A percentile compares a stretch with the other conserved stretches of the same genome.
These are phyloP conservation scores for Chalciporus chontae DNA, from an alignment of 768 basidiomycete species.

Conservation along the genomic window DNA sequence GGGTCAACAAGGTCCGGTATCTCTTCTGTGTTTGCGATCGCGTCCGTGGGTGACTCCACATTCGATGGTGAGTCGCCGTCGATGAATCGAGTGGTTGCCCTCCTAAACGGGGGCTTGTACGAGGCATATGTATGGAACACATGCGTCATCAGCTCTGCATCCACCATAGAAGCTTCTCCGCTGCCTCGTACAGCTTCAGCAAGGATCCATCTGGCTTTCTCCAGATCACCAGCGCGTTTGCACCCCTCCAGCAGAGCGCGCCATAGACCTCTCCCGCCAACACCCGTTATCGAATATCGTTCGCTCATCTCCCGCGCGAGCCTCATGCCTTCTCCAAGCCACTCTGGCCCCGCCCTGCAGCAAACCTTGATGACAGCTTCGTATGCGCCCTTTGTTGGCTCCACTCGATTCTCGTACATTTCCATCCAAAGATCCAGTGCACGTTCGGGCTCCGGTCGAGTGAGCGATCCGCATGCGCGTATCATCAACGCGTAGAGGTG, in stretches of 20 bases:
- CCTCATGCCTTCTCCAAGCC: conserved; percentile 79
- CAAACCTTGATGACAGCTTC: conserved; percentile 82
- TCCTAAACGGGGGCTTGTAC: conserved; percentile 67
- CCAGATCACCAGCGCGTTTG: conserved; percentile 81
- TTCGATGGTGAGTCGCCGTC: conserved; percentile 13
- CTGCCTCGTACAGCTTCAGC: conserved; percentile 58
- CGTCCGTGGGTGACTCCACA: conserved; percentile 2
- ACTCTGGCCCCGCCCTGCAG: conserved; percentile 61
- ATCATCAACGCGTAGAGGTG: conserved; percentile 85
- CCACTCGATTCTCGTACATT: conserved; percentile 74
- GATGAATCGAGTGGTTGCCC: conserved; percentile 45
- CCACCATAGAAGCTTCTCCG: conserved; percentile 36
- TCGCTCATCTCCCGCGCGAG: conserved; percentile 87
- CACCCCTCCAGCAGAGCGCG: conserved; percentile 85
- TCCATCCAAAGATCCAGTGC: conserved; percentile 93
- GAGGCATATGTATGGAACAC: conserved; percentile 86
- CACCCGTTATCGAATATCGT: conserved; percentile 39
- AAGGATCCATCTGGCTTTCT: conserved; percentile 83
- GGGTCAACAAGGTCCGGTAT: neutral
- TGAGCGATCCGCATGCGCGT: conserved; percentile 65
- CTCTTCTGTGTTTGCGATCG: neutral
- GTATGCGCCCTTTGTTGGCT: conserved; percentile 68
- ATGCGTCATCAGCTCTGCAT: conserved; percentile 75
- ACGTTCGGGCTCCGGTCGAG: conserved; percentile 76
- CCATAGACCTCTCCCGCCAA: conserved; percentile 60